These are phyloP conservation scores for Avena insularis DNA, from an alignment of 176 grass and related monocot genomes.

Conservation along the genomic window DNA sequence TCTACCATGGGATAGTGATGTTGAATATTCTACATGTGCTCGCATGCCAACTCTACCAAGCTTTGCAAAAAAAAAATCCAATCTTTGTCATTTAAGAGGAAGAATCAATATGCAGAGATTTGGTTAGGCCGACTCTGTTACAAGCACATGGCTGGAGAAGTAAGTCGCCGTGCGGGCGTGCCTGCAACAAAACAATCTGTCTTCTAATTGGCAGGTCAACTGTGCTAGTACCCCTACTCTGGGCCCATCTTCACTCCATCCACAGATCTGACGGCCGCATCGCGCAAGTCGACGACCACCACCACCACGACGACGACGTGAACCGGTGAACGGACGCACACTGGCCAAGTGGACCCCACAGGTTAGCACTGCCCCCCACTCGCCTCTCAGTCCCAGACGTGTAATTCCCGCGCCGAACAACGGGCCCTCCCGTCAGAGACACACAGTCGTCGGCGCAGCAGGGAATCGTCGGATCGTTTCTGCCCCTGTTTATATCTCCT, in stretches of 20 bases:
- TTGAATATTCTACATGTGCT: too few relatives aligned
- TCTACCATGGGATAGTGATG: too few relatives aligned
- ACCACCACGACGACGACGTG: neutral
- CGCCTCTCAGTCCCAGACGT: neutral
- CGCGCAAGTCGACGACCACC: neutral
- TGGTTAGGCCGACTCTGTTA: neutral
- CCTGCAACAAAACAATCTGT: neutral
- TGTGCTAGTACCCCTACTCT: neutral
- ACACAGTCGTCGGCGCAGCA: neutral
- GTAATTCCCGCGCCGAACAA: neutral
- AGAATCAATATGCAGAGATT: conserved; percentile 3
- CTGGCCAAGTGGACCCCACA: neutral
- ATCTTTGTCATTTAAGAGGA: neutral
- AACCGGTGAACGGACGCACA: neutral
- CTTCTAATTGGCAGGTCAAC: neutral
- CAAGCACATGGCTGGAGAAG: neutral
- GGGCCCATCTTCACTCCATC: neutral
- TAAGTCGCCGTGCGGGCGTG: neutral
- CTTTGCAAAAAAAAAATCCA: neutral
- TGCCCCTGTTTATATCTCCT: neutral
- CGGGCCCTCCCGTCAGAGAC: neutral
- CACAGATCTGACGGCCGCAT: neutral
- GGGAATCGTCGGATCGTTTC: neutral
- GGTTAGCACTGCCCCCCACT: neutral
- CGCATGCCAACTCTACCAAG: too few relatives aligned